Base-by-base conservation (phyloP, 2,329 filamentous ascomycete genomes). In the Microdochium paspali region DNA sequence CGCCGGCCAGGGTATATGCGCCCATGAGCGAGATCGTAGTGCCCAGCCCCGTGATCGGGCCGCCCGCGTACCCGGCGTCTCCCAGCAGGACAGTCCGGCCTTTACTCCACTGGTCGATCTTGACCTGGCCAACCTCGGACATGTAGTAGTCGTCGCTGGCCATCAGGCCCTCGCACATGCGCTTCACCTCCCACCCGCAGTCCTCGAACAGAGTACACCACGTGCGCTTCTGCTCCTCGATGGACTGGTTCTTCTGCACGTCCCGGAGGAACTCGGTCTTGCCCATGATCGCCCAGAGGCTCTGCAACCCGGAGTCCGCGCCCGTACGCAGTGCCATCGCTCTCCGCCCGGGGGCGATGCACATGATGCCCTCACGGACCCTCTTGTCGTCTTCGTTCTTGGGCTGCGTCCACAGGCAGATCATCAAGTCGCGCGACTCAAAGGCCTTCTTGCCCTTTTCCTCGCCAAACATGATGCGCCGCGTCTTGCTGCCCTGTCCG, bases 1-100 rank as follows among this genome's bases (percentile, higher is more conserved):
- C 77, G 2, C 79, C 79, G 0, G 77, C 78, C 3, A 83, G 63
- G 2, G 79, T 60, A 54, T 82, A 82, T 0, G 76, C 74, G 0
- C 71, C 71, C 0, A 74, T 56, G 0, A 82, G 54, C 0, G 70
- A 69, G 0, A 65, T 53, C 2, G 70, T 72, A 0, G 74, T 78
- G 0, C 77, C 77, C 62, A 73, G 69, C 0, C 77, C 79, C 0
- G 70, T 73, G 3, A 72, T 50, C 0, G 70, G 66, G 0, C 69
- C 66, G 0, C 76, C 73, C 23, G 68, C 71, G 53, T 71, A 73
- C 0, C 61, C 76, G 1, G 79, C 74, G 51, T 84, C 78, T 0
- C 78, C 79, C 0, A 80, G 46, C 0, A 80, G 61, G 1, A 66
- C 69, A 2, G 79, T 66, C 0, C 76, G 69, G 0, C 72, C 71